Evolutionary conservation across 2,329 filamentous ascomycete genomes (phyloP), one percentile per base, ranked within the genome.

Genomic region (Talaromyces marneffei): DNA sequence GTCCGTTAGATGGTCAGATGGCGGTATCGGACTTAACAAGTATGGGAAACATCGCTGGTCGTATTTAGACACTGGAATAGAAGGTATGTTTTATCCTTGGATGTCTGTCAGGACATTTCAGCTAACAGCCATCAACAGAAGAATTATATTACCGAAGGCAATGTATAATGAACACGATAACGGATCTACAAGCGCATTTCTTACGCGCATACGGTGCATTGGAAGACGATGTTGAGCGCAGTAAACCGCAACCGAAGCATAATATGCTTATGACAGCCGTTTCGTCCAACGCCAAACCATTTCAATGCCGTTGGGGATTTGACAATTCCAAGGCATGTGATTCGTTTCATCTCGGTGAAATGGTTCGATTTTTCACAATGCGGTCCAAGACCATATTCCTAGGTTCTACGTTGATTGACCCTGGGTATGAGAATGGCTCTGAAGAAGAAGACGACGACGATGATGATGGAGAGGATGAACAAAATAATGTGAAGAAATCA

Each of bases 261-360:
- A 60, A 44, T 10, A 60, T 60, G 61, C 65, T 25, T 62, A 61
- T 14, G 55, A 59, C 67, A 5, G 42, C 62, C 44, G 50, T 61
- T 39, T 33, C 53, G 60, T 52, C 27, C 42, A 65, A 66, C 54
- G 60, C 65, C 2, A 70, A 70, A 20, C 66, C 66, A 12, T 71
- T 72, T 20, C 77, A 79, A 67, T 79, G 77, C 62, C 74, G 74
- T 31, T 74, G 72, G 52, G 75, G 71, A 10, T 73, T 76, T 61
- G 73, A 68, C 46, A 78, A 78, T 44, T 77, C 75, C 6, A 73
- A 70, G 46, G 72, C 75, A 59, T 79, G 77, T 61, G 77, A 79
- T 60, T 69, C 74, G 4, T 79, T 78, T 60, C 76, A 79, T 46
- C 67, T 79, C 0, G 77, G 77, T 12, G 75, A 79, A 64, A 78